Conservation (phyloP, 768 basidiomycete genomes). For the Hortiboletus flavorubellus region DNA sequence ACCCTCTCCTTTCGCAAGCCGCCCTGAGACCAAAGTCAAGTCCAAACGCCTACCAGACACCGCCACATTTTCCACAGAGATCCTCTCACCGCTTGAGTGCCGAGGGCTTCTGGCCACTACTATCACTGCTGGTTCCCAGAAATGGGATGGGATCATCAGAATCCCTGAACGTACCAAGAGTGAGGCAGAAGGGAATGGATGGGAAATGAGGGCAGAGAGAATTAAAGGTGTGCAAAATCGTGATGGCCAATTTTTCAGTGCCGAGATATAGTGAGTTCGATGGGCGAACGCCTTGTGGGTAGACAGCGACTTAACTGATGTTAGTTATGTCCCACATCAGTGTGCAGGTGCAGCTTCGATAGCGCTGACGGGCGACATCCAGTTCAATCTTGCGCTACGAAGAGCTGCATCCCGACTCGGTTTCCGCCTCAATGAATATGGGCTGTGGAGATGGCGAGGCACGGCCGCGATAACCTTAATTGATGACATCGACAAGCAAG, state of each 20-base stretch:
- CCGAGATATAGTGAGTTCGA: slow-evolving; percentile 32
- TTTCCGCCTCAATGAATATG: slow-evolving; percentile 56
- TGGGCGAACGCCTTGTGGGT: not conserved
- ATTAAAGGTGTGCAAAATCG: slow-evolving; percentile 20
- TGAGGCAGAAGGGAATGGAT: slow-evolving; percentile 14
- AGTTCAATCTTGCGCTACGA: slow-evolving; percentile 43
- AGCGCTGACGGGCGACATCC: slow-evolving; percentile 52
- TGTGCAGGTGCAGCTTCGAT: slow-evolving; percentile 50
- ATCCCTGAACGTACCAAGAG: slow-evolving; percentile 36
- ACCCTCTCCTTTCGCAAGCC: slow-evolving; percentile 17
- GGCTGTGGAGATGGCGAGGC: slow-evolving; percentile 58
- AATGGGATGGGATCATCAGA: slow-evolving; percentile 54
- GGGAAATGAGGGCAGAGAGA: slow-evolving; percentile 29
- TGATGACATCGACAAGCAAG: slow-evolving; percentile 1
- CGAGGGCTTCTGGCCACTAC: slow-evolving; percentile 45
- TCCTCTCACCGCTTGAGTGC: slow-evolving; percentile 42
- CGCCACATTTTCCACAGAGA: slow-evolving; percentile 33
- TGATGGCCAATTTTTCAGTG: slow-evolving; percentile 38
- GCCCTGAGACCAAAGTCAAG: slow-evolving; percentile 7
- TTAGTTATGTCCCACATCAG: slow-evolving; percentile 21
- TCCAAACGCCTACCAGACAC: slow-evolving; percentile 3
- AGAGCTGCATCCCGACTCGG: slow-evolving; percentile 42
- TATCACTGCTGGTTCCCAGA: slow-evolving; percentile 28
- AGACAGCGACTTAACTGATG: not conserved
- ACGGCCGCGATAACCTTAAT: not conserved